Evolutionary conservation across 805 yeast genomes (phyloP), one percentile per base, ranked within the genome.

Genomic region (Candida endomychidarum): DNA sequence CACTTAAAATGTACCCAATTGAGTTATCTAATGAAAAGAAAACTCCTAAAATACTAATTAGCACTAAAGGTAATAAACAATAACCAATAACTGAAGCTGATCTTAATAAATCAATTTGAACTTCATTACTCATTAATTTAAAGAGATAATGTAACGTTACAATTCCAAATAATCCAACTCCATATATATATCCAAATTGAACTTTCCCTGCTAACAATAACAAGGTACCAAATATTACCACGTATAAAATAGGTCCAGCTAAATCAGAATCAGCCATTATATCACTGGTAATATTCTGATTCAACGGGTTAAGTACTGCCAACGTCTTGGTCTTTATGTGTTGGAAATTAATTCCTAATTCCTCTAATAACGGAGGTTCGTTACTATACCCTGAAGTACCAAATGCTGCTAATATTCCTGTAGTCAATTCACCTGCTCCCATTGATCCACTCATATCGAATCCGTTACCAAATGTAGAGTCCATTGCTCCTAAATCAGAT

Each of bases 141-240:
- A 95, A 84, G 43, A 93, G 70, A 51, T 78, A 77, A 63, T 90
- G 97, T 49, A 89, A 76, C 22, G 95, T 80, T 11, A 87, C 58
- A 1, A 95, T 84, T 12, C 99, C 99, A 51, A 91, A 81, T 30
- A 93, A 65, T 0, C 96, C 98, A 29, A 93, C 95, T 27, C 99
- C 98, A 56, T 93, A 93, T 36, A 93, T 86, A 61, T 93, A 93
- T 2, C 98, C 98, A 58, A 93, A 93, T 60, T 93, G 98, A 11
- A 91, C 86, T 60, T 91, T 93, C 4, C 99, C 98, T 1, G 96
- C 82, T 31, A 90, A 70, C 37, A 91, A 67, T 39, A 93, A 67
- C 45, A 84, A 79, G 0, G 89, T 75, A 15, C 96, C 99, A 57
- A 91, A 91, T 41, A 88, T 62, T 38, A 93, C 67, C 54, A 91